A percentile compares a stretch with the other conserved stretches of the same genome.
Evolutionary conservation across 306 rosid genomes (phyloP).

Genomic region (Sphenostylis stenocarpa): DNA sequence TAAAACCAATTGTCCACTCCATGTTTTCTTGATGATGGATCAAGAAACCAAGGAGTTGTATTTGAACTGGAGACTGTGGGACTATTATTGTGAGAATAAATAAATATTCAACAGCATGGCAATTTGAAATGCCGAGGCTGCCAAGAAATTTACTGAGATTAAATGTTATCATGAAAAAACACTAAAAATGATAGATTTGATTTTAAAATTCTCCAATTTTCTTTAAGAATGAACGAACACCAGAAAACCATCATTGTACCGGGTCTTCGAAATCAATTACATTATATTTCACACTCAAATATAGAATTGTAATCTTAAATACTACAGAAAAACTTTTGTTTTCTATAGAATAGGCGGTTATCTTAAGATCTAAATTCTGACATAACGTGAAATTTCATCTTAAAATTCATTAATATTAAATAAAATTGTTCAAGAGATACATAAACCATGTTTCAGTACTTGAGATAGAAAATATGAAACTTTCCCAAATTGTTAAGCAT

Average conservation of each 20-base stretch:
- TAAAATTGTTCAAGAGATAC: too few relatives aligned
- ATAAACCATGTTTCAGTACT: too few relatives aligned
- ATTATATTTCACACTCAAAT: background rate
- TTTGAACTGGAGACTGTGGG: background rate
- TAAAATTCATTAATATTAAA: too few relatives aligned
- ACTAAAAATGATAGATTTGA: background rate
- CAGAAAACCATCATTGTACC: background rate
- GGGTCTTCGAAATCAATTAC: background rate
- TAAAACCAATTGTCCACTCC: background rate
- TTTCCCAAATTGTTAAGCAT: too few relatives aligned
- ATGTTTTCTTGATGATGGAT: background rate
- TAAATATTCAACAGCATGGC: too few relatives aligned
- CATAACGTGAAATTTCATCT: too few relatives aligned
- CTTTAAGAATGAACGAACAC: background rate
- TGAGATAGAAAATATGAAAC: too few relatives aligned
- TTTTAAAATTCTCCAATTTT: background rate
- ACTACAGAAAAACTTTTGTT: background rate
- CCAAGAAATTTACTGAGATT: background rate
- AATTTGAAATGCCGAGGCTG: background rate
- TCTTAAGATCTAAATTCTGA: too few relatives aligned
- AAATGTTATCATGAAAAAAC: background rate
- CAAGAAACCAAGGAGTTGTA: background rate
- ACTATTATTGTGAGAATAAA: background rate
- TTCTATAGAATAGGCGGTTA: too few relatives aligned
- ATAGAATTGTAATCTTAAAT: background rate